Conservation (phyloP, 164 flowering plant species). For the Liquidambar formosana region DNA sequence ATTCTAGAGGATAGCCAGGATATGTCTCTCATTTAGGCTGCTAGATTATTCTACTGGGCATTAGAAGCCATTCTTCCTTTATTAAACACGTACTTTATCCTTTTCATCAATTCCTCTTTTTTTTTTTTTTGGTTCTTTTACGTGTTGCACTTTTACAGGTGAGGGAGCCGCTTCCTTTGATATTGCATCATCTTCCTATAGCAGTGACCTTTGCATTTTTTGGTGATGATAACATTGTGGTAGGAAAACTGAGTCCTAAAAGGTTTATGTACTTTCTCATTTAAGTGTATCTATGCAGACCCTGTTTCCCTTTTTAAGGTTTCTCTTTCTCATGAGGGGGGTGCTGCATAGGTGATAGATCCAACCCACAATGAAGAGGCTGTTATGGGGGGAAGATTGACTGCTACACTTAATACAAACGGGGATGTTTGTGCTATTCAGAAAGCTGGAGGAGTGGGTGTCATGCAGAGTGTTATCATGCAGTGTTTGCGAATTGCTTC, state of each 20-base stretch:
- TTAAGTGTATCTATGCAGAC: not conserved
- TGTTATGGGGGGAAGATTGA: conserved; percentile 89
- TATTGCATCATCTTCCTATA: conserved; percentile 86
- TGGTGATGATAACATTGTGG: conserved; percentile 62
- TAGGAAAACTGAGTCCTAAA: conserved; percentile 30
- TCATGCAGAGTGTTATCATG: conserved; percentile 72
- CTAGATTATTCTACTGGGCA: not conserved
- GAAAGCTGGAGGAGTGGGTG: conserved; percentile 90
- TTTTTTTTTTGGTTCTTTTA: too few species aligned
- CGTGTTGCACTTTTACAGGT: conserved; percentile 45
- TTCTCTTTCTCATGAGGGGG: conserved; percentile 14
- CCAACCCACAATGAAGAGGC: conserved; percentile 89
- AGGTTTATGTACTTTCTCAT: not conserved
- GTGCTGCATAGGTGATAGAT: conserved; percentile 61
- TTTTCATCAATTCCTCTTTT: not conserved
- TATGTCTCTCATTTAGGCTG: not conserved
- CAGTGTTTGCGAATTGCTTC: conserved; percentile 85
- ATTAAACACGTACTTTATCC: too few species aligned
- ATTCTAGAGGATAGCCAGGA: too few species aligned
- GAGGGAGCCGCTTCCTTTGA: conserved; percentile 84
- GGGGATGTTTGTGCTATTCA: conserved; percentile 95
- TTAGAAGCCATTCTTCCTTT: not conserved
- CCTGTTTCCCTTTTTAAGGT: not conserved
- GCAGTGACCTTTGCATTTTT: conserved; percentile 89
- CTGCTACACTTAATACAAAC: conserved; percentile 77